Conservation (phyloP, 1,139 yeast species). For the Lodderomyces orthopsilosis region DNA sequence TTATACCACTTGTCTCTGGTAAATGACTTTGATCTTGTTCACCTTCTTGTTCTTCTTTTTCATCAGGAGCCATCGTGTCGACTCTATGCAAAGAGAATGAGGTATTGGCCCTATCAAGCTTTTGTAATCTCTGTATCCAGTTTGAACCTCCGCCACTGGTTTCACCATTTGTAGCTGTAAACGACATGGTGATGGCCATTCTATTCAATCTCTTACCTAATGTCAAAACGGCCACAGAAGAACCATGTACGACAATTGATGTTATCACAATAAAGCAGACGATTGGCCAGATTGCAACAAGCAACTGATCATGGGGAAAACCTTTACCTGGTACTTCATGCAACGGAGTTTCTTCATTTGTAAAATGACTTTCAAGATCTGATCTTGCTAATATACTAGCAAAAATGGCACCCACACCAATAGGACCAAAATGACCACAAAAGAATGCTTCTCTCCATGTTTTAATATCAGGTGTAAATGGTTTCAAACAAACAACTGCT, state of each 20-base stretch:
- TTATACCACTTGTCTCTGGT: slow-evolving; percentile 59
- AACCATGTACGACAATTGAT: slow-evolving; percentile 92
- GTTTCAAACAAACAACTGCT: slow-evolving; percentile 74
- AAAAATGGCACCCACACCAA: slow-evolving; percentile 96
- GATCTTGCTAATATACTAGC: slow-evolving; percentile 83
- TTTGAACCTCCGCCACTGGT: slow-evolving; percentile 35
- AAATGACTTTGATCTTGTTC: slow-evolving; percentile 16
- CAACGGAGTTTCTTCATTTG: slow-evolving; percentile 62
- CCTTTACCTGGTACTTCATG: slow-evolving; percentile 50
- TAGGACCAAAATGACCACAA: slow-evolving; percentile 98
- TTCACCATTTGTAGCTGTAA: slow-evolving; percentile 65
- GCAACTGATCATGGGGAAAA: slow-evolving; percentile 62
- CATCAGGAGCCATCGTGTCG: slow-evolving; percentile 52
- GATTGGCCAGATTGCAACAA: slow-evolving; percentile 85
- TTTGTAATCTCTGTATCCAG: slow-evolving; percentile 88
- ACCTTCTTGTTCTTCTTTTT: slow-evolving; percentile 9
- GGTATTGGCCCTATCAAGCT: slow-evolving; percentile 66
- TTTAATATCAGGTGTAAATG: slow-evolving; percentile 85
- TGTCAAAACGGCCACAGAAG: slow-evolving; percentile 91
- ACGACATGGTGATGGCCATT: slow-evolving; percentile 90
- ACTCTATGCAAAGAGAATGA: slow-evolving; percentile 79
- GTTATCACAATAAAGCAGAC: slow-evolving; percentile 81
- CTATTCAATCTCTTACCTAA: slow-evolving; percentile 87
- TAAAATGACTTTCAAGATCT: slow-evolving; percentile 61
- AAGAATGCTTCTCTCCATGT: slow-evolving; percentile 95